A percentile compares a stretch with the other conserved stretches of the same genome.
Conservation (phyloP, 306 rosid genomes). For the Cucumis melo region DNA sequence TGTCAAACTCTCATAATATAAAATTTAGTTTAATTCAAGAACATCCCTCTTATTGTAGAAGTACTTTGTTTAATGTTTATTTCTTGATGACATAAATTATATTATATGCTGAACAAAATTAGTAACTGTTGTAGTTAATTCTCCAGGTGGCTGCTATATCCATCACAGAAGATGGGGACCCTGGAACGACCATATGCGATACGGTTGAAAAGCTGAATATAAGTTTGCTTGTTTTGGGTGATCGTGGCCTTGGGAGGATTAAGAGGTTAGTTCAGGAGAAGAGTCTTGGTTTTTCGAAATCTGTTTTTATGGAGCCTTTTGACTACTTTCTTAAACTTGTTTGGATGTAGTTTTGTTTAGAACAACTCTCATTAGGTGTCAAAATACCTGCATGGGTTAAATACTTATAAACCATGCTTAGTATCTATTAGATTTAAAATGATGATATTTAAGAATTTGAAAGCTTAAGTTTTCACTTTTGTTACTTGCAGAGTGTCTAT, state of each 20-base stretch:
- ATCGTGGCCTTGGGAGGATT: slow-evolving; percentile 22
- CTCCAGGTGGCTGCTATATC: slow-evolving; percentile 24
- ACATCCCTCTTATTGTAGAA: neutral
- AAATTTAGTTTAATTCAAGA: neutral
- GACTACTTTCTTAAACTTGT: neutral
- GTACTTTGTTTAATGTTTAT: neutral
- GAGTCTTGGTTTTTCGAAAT: neutral
- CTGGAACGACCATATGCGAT: slow-evolving; percentile 23
- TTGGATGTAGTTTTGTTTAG: neutral
- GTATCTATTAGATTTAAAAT: neutral
- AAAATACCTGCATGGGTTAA: neutral
- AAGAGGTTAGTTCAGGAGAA: slow-evolving; percentile 17
- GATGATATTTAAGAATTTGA: neutral
- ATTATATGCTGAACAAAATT: neutral
- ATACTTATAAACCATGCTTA: neutral
- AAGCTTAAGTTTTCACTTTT: neutral
- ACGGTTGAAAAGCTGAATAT: slow-evolving; percentile 29
- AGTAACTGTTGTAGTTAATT: neutral
- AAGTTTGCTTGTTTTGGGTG: slow-evolving; percentile 31
- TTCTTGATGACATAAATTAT: neutral
- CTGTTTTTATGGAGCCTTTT: neutral
- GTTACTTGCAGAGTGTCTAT: neutral
- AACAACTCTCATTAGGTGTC: neutral
- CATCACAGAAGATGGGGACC: slow-evolving; percentile 30
- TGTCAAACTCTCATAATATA: neutral